A percentile compares a stretch with the other conserved stretches of the same genome.
Conservation (phyloP, 495 filamentous ascomycete genomes). For the Xylaria scruposa region DNA sequence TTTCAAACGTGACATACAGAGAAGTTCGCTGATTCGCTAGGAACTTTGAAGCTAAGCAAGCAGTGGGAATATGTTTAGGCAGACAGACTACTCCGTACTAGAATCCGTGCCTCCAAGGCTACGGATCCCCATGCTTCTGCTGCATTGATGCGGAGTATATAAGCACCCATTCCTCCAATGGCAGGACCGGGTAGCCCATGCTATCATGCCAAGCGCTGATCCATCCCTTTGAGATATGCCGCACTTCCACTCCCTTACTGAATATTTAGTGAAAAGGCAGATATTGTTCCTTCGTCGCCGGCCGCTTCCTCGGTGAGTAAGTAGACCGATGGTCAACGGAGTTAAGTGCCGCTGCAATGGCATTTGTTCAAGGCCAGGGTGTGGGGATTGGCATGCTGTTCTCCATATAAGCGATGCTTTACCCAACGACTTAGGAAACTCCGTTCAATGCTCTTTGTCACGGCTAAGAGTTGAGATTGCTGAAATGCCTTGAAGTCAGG, state of each 20-base stretch:
- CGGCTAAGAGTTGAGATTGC: neutral
- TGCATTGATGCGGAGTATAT: neutral
- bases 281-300: neutral
- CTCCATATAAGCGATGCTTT: neutral
- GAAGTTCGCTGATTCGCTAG: neutral
- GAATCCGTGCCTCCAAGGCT: neutral
- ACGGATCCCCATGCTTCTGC: neutral
- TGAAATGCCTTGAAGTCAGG: neutral
- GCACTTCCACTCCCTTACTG: neutral
- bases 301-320: neutral
- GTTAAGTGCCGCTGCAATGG: neutral
- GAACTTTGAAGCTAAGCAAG: no score
- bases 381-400: neutral
- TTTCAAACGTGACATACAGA: neutral
- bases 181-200: neutral
- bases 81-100: neutral
- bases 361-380: neutral
- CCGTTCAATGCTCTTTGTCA: neutral
- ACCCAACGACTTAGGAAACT: neutral
- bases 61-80: neutral
- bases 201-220: neutral
- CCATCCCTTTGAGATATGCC: neutral
- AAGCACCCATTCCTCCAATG: constrained; percentile 4
- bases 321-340: neutral
- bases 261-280: neutral